Conservation (phyloP, 352 stramenopile genomes). For the Phytophthora pinifolia region DNA sequence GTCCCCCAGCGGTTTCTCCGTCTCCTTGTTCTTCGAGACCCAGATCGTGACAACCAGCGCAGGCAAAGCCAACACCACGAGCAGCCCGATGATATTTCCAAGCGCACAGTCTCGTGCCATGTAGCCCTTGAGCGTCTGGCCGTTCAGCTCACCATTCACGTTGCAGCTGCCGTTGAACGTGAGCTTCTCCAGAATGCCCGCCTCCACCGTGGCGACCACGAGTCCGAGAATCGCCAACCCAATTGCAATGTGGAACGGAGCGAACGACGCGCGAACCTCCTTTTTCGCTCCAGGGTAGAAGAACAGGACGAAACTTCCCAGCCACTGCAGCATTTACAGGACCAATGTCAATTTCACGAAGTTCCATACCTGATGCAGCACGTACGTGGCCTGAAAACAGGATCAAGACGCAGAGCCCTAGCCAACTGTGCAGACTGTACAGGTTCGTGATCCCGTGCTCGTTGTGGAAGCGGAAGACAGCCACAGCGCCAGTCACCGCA, state of each 20-base stretch:
- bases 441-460: conserved; percentile 85
- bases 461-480: conserved; percentile 88
- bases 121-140: conserved; percentile 59
- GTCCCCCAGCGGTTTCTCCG: conserved; percentile 20
- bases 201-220: conserved; percentile 63
- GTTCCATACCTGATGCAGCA: background rate
- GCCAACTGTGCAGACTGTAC: conserved; percentile 88
- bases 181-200: conserved; percentile 80
- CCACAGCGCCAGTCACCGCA: conserved; percentile 55
- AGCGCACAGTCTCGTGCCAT: conserved; percentile 75
- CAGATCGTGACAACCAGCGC: conserved; percentile 54
- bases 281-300: conserved; percentile 69
- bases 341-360: no score
- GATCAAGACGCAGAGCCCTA: conserved; percentile 69
- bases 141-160: conserved; percentile 63
- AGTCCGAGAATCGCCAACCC: conserved; percentile 67
- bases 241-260: conserved; percentile 68
- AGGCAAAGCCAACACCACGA: conserved; percentile 50
- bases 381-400: conserved; percentile 52
- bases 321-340: conserved; percentile 35
- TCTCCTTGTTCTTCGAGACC: conserved; percentile 40
- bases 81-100: conserved; percentile 71
- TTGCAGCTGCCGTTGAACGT: conserved; percentile 88
- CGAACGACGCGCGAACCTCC: conserved; percentile 38
- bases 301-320: conserved; percentile 68